These are phyloP conservation scores for Phaeotremella fagi DNA, from an alignment of 768 basidiomycete genomes.

Conservation along the genomic window DNA sequence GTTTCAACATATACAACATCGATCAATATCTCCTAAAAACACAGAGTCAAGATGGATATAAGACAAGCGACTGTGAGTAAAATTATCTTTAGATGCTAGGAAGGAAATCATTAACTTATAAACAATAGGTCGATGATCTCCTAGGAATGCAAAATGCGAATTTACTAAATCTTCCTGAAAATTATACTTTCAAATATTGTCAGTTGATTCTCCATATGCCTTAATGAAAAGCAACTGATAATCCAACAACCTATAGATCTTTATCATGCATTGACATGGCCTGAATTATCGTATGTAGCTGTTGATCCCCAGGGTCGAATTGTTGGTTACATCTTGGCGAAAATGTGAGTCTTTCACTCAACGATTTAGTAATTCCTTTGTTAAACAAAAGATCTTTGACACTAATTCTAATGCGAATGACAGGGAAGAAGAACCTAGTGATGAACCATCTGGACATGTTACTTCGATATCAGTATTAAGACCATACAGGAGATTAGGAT, in stretches of 20 bases:
- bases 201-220: constrained; percentile 46
- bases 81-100: background rate
- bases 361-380: background rate
- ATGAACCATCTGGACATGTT: constrained; percentile 76
- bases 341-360: constrained; percentile 62
- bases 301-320: constrained; percentile 83
- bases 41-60: constrained; percentile 50
- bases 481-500: constrained; percentile 80
- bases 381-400: background rate
- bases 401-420: background rate
- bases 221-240: background rate
- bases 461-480: constrained; percentile 93
- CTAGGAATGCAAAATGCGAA: constrained; percentile 92
- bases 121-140: constrained; percentile 70
- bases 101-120: background rate
- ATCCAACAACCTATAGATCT: constrained; percentile 57
- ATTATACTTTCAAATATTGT: constrained; percentile 64
- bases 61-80: constrained; percentile 49
- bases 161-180: constrained; percentile 86
- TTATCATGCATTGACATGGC: constrained; percentile 88
- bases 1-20: background rate
- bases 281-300: constrained; percentile 85
- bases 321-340: constrained; percentile 92
- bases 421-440: constrained; percentile 58
- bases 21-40: too few species aligned